Conservation (phyloP, 257 asterid species). For the Datura wrightii region DNA sequence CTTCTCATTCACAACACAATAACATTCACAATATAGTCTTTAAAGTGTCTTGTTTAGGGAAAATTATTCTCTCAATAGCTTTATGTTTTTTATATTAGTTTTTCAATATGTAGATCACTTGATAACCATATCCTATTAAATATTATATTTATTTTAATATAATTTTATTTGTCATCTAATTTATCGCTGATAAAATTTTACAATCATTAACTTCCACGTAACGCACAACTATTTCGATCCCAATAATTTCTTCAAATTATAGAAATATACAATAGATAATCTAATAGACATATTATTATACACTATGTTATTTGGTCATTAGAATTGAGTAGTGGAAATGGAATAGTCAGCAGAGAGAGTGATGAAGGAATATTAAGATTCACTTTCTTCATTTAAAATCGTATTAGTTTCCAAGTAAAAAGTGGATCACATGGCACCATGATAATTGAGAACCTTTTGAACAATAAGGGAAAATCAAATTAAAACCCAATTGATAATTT, state of each 20-base stretch:
- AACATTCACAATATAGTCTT: no score
- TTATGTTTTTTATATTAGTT: no score
- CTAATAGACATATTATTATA: not conserved
- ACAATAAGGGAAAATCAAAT: not conserved
- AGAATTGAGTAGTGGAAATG: not conserved
- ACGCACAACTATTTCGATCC: no score
- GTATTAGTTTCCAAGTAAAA: constrained; percentile 27
- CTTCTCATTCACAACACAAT: no score
- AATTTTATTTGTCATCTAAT: no score
- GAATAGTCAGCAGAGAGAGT: constrained; percentile 1
- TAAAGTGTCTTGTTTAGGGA: no score
- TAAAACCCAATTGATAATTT: constrained; percentile 21
- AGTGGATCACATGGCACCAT: constrained; percentile 49
- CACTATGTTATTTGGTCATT: not conserved
- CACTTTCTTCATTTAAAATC: not conserved
- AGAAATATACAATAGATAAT: not conserved
- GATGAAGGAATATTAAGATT: constrained; percentile 15
- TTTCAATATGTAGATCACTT: no score
- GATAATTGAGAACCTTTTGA: constrained; percentile 31
- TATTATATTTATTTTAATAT: no score
- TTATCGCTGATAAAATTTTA: no score
- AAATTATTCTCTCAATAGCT: no score
- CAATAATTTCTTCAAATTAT: not conserved
- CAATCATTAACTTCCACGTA: no score
- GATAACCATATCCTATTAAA: no score